These are phyloP conservation scores for Paxillus ammoniavirescens DNA, from an alignment of 768 basidiomycete species.

Conservation along the genomic window DNA sequence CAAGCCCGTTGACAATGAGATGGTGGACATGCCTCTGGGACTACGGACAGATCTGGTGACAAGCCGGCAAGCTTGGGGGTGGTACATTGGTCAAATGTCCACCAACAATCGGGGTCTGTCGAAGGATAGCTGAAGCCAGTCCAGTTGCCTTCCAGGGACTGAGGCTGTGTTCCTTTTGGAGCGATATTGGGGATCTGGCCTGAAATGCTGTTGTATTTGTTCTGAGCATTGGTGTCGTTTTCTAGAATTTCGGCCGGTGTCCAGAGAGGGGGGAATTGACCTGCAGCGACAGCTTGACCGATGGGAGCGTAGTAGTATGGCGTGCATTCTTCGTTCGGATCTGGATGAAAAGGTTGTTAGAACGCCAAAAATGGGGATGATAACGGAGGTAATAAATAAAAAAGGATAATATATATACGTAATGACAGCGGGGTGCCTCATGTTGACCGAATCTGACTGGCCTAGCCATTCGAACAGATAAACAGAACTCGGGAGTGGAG, in stretches of 20 bases:
- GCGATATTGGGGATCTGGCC: conserved; percentile 46
- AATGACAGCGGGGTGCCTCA: neutral
- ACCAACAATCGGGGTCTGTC: conserved; percentile 51
- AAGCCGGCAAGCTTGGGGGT: conserved; percentile 47
- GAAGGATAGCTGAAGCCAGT: conserved; percentile 34
- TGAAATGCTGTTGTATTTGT: conserved; percentile 44
- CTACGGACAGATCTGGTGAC: conserved; percentile 40
- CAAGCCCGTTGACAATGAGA: too few relatives aligned
- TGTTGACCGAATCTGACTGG: neutral
- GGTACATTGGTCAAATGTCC: conserved; percentile 38
- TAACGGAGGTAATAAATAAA: neutral
- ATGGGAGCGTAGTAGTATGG: conserved; percentile 43
- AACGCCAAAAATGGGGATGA: neutral
- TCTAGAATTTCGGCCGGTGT: conserved; percentile 41
- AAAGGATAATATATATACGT: neutral
- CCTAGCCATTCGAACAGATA: neutral
- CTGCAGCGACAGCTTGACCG: conserved; percentile 23
- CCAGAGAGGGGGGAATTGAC: conserved; percentile 47
- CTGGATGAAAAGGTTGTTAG: conserved; percentile 17
- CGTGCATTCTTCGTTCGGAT: conserved; percentile 39
- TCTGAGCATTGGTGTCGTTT: conserved; percentile 41
- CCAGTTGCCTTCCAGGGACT: conserved; percentile 29
- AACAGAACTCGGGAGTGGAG: too few relatives aligned
- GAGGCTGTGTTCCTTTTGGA: conserved; percentile 33
- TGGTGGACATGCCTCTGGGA: conserved; percentile 43